These are phyloP conservation scores for Dittrichia graveolens DNA, from an alignment of 129 eudicot species.

Conservation along the genomic window DNA sequence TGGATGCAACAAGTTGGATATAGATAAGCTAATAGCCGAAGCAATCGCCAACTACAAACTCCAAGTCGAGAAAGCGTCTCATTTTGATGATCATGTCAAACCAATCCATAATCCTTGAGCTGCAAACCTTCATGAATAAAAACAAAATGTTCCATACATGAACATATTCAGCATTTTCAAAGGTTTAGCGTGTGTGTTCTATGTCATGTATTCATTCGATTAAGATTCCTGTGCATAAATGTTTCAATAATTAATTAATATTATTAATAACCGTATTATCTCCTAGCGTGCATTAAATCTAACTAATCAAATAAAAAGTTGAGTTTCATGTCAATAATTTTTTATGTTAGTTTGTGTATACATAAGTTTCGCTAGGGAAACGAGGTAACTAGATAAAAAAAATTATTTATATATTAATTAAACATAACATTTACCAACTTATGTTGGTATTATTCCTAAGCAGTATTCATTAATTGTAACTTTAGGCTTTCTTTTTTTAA, in stretches of 20 bases:
- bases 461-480: too few species aligned
- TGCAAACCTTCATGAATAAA: background rate
- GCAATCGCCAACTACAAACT: slow-evolving; percentile 19
- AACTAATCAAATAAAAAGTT: too few species aligned
- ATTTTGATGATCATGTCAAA: background rate
- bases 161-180: background rate
- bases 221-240: background rate
- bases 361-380: too few species aligned
- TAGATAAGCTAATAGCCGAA: slow-evolving; percentile 28
- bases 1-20: slow-evolving; percentile 11
- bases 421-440: too few species aligned
- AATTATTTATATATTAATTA: too few species aligned
- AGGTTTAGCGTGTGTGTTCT: background rate
- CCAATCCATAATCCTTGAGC: background rate
- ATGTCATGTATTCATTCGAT: background rate
- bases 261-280: background rate
- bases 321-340: too few species aligned
- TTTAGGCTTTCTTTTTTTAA: too few species aligned
- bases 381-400: too few species aligned
- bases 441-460: too few species aligned
- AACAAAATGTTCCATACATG: background rate
- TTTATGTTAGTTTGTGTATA: too few species aligned
- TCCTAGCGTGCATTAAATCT: too few species aligned
- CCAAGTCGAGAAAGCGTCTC: background rate
- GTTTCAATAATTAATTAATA: slow-evolving; percentile 8